Evolutionary conservation across 352 stramenopile species (phyloP).

Genomic region (Pythium aquatile): DNA sequence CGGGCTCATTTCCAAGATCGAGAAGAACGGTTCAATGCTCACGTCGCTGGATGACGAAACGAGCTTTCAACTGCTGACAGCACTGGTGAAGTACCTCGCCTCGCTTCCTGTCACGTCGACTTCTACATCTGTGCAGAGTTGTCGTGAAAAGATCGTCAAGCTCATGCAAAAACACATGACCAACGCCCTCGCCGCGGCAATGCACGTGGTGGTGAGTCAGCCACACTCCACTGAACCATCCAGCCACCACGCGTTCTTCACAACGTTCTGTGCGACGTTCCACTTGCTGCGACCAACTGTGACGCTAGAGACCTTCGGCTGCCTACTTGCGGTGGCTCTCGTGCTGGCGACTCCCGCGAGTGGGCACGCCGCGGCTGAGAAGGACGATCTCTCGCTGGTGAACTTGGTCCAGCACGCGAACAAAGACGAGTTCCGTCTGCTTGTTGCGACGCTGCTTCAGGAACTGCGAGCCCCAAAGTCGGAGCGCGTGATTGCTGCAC

Average conservation of each 20-base stretch:
- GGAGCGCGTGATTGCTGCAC: constrained; percentile 45
- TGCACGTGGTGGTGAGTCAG: constrained; percentile 39
- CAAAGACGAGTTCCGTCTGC: constrained; percentile 69
- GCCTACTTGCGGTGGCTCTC: constrained; percentile 52
- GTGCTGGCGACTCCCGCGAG: constrained; percentile 22
- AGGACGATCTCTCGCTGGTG: constrained; percentile 4
- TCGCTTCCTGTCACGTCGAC: constrained; percentile 5
- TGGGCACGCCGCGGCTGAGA: neutral
- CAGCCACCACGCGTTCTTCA: constrained; percentile 51
- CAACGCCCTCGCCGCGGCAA: constrained; percentile 37
- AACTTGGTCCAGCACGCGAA: constrained; percentile 53
- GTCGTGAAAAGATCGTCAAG: constrained; percentile 12
- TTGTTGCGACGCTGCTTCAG: constrained; percentile 53
- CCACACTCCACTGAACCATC: constrained; percentile 5
- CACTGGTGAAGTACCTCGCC: constrained; percentile 47
- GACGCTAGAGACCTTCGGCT: constrained; percentile 59
- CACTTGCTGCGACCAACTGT: constrained; percentile 41
- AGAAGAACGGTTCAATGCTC: constrained; percentile 11
- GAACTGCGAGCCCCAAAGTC: constrained; percentile 43
- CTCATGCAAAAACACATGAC: constrained; percentile 30
- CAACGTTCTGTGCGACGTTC: constrained; percentile 53
- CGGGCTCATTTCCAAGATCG: constrained; percentile 30
- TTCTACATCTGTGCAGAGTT: neutral
- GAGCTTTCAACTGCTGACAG: constrained; percentile 45
- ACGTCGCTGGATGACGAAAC: constrained; percentile 10